Base-by-base conservation (phyloP, 495 filamentous ascomycete species). In the Penicillium cinerascens region DNA sequence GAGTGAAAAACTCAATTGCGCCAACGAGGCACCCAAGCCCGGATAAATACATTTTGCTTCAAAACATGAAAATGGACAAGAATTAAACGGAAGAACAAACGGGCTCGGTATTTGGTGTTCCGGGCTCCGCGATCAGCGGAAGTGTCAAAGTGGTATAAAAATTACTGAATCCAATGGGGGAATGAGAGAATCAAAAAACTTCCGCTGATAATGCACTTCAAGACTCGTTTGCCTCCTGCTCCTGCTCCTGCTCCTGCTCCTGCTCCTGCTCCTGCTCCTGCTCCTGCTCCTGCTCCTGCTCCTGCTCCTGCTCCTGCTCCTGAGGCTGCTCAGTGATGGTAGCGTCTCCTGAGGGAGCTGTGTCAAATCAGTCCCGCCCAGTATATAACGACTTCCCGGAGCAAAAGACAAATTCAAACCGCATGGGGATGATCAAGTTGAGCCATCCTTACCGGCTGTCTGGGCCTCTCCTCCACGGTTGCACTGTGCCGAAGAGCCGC, bases 391-490 rank as follows among this genome's bases (percentile, higher is more conserved):
- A 5, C 15, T 16, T 18, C 11, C 21, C 42, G 35, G 41, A 7
- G 20, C 16, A 36, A 42, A 44, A 44, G 21, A 46, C 25, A 45
- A 27, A 17, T 20, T 18, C 42, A 20, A 39, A 35, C 44, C 40
- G 40, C 40, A 37, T 13, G 45, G 58, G 39, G 44, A 54, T 53
- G 47, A 57, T 57, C 50, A 57, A 36, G 40, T 21, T 23, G 58
- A 54, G 33, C 46, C 54, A 61, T 51, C 54, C 58, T 66, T 59
- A 66, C 63, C 63, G 54, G 53, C 48, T 59, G 59, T 43, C 45
- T 59, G 57, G 23, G 23, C 42, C 29, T 55, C 54, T 35, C 49
- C 55, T 42, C 49, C 52, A 4, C 29, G 54, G 21, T 49, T 35
- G 29, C 25, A 18, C 16, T 50, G 43, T 11, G 50, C 39, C 16